A percentile compares a stretch with the other conserved stretches of the same genome.
phyloP scores from a whole-genome alignment of 2,329 filamentous ascomycete genomes.

The Monascus ruber region DNA sequence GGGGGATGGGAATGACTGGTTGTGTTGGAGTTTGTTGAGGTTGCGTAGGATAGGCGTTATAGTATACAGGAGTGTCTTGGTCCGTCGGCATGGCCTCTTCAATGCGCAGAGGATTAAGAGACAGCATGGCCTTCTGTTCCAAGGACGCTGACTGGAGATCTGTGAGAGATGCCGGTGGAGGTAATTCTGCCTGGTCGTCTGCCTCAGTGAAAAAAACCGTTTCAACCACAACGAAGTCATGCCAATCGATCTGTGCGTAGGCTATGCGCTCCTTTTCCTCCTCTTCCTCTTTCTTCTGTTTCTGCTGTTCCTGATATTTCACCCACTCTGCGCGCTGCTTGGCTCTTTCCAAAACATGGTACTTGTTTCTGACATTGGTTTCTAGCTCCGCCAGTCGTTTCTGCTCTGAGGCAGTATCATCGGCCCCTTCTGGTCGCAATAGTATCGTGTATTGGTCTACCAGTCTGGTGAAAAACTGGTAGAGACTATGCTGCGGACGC shows the following conservation, averaged over 20 bases:
- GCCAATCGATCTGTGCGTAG: slow-evolving; percentile 90
- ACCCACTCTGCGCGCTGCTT: slow-evolving; percentile 80
- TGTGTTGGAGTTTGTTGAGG: slow-evolving; percentile 20
- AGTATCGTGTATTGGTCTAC: slow-evolving; percentile 89
- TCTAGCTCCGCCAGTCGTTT: slow-evolving; percentile 62
- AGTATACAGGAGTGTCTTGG: slow-evolving; percentile 45
- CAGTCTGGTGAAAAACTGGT: slow-evolving; percentile 87
- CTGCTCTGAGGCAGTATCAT: slow-evolving; percentile 60
- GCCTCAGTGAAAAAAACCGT: slow-evolving; percentile 84
- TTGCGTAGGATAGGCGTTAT: slow-evolving; percentile 36
- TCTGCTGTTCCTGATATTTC: slow-evolving; percentile 73
- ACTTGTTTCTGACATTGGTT: slow-evolving; percentile 66
- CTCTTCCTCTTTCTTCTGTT: slow-evolving; percentile 77
- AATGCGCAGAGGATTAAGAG: slow-evolving; percentile 70
- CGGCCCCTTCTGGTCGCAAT: slow-evolving; percentile 54
- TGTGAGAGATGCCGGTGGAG: slow-evolving; percentile 76
- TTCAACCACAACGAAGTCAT: slow-evolving; percentile 92
- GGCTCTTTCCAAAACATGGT: slow-evolving; percentile 65
- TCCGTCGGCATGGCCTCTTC: slow-evolving; percentile 91
- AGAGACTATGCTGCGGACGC: slow-evolving; percentile 85
- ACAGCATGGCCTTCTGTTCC: slow-evolving; percentile 87
- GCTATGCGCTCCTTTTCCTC: slow-evolving; percentile 66
- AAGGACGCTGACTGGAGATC: slow-evolving; percentile 90
- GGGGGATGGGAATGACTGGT: slow-evolving; percentile 16
- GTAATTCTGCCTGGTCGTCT: slow-evolving; percentile 76